These are phyloP conservation scores for Ustilago hordei DNA, from an alignment of 1,284 basidiomycete species.

Conservation along the genomic window DNA sequence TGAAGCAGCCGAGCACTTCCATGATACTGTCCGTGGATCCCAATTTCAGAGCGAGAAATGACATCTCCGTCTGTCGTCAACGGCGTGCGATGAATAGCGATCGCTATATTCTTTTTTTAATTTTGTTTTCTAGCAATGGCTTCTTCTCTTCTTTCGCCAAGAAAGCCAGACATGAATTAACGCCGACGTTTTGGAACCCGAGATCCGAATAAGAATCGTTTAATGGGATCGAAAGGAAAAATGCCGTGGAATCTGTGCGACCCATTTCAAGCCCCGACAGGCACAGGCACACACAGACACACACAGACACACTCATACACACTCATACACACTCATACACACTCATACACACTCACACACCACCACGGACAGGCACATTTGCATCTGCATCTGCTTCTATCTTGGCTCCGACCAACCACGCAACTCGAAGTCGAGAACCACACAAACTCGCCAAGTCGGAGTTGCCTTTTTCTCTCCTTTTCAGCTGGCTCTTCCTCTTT, in stretches of 20 bases:
- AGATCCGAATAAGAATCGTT: constrained; percentile 16
- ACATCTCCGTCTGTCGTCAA: no score
- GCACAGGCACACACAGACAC: background rate
- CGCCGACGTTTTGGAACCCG: constrained; percentile 20
- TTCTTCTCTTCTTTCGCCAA: constrained; percentile 12
- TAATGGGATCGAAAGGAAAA: background rate
- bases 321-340: no score
- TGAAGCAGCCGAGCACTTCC: background rate
- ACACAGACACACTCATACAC: background rate
- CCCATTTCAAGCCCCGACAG: constrained; percentile 14
- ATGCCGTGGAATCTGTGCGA: constrained; percentile 1
- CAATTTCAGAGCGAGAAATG: no score
- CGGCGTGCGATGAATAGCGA: no score
- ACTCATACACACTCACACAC: no score
- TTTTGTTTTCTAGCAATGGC: no score
- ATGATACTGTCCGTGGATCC: background rate
- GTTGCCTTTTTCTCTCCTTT: background rate
- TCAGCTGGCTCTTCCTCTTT: background rate
- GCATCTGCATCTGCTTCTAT: background rate
- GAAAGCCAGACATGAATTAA: background rate
- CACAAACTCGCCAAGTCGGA: background rate
- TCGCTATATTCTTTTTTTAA: no score
- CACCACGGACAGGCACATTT: no score
- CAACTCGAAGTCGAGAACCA: background rate
- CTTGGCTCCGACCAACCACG: background rate